Percentiles rank a stretch among this genome's conserved stretches.
Conservation (phyloP, 352 stramenopile species). For the Globisporangium canariense region DNA sequence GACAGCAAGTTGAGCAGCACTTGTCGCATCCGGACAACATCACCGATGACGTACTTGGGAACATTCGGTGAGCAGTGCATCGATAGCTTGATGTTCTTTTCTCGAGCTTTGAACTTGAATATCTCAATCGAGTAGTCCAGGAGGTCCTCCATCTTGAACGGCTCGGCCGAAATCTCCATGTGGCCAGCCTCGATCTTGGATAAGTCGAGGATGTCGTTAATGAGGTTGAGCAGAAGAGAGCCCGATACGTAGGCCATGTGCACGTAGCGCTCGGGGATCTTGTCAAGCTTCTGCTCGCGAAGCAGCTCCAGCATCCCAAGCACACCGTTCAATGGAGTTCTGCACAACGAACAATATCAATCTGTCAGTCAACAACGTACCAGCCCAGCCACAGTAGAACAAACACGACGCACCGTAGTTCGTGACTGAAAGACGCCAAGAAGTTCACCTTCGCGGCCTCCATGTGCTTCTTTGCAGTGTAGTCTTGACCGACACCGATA, state of each 20-base stretch:
- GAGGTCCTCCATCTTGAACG: constrained; percentile 67
- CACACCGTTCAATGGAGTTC: constrained; percentile 75
- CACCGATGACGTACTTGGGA: constrained; percentile 51
- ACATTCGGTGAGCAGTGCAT: constrained; percentile 52
- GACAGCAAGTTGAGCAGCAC: constrained; percentile 73
- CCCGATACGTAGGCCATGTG: constrained; percentile 72
- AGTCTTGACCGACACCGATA: constrained; percentile 87
- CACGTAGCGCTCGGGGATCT: constrained; percentile 56
- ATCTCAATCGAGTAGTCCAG: constrained; percentile 80
- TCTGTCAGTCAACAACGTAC: background rate
- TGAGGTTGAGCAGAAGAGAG: constrained; percentile 62
- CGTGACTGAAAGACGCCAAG: constrained; percentile 64
- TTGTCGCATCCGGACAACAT: constrained; percentile 62
- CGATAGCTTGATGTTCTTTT: constrained; percentile 82
- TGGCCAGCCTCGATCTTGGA: constrained; percentile 91
- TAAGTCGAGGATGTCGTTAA: constrained; percentile 87
- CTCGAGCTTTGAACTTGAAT: constrained; percentile 76
- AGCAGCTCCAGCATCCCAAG: constrained; percentile 77
- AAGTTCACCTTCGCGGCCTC: constrained; percentile 67
- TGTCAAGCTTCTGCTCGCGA: constrained; percentile 57
- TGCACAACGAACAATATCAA: background rate
- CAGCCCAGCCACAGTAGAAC: background rate
- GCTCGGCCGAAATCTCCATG: constrained; percentile 76
- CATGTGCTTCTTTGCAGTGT: constrained; percentile 80
- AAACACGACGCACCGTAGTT: constrained; percentile 26